These are phyloP conservation scores for Leptographium lundbergii DNA, from an alignment of 2,329 filamentous ascomycete genomes.

Conservation along the genomic window DNA sequence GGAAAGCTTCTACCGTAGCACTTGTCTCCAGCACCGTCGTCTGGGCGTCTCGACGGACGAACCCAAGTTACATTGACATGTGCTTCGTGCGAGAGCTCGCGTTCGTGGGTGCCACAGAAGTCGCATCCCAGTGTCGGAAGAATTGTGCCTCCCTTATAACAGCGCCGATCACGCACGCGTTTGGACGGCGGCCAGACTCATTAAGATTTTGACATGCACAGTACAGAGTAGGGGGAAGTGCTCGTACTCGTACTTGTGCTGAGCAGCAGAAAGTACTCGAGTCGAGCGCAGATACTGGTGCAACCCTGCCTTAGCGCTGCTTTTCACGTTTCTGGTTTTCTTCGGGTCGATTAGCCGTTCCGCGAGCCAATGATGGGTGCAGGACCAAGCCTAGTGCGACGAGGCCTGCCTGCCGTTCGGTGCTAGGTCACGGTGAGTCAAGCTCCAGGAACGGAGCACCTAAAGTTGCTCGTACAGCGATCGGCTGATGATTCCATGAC, in stretches of 20 bases:
- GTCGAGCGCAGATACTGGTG: neutral
- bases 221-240: neutral
- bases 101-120: too few species aligned
- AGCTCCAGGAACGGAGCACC: constrained; percentile 1
- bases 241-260: neutral
- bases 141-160: neutral
- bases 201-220: neutral
- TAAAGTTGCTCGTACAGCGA: neutral
- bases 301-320: constrained; percentile 10
- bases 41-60: too few species aligned
- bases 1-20: too few species aligned
- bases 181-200: neutral
- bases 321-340: neutral
- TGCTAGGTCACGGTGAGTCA: constrained; percentile 1
- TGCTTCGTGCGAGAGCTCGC: too few species aligned
- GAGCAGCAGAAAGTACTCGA: neutral
- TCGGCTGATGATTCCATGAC: neutral
- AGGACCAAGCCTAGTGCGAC: neutral
- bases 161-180: neutral
- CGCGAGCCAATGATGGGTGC: constrained; percentile 25
- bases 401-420: neutral
- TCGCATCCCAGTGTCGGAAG: neutral
- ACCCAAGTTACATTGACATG: too few species aligned
- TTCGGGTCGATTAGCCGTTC: constrained; percentile 19
- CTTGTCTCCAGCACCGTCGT: too few species aligned